Percentiles rank a stretch among this genome's conserved stretches.
These are phyloP conservation scores for Artomyces pyxidatus DNA, from an alignment of 768 basidiomycete genomes.

Conservation along the genomic window DNA sequence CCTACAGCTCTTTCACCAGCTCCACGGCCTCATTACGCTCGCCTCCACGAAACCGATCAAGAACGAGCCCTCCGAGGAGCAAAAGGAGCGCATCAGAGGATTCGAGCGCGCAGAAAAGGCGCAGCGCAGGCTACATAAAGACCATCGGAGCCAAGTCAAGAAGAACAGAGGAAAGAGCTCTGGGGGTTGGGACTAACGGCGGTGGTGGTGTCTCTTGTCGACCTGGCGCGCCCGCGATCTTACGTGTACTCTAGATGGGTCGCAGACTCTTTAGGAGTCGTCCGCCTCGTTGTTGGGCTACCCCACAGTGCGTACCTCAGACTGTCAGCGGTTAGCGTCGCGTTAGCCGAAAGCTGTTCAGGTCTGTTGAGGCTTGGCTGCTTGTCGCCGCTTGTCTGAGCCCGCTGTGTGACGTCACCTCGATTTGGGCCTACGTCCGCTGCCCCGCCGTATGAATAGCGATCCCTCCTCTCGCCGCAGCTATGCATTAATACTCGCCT, in stretches of 20 bases:
- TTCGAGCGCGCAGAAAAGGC: conserved; percentile 39
- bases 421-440: no score
- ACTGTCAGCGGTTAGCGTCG: no score
- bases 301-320: no score
- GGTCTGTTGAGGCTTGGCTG: no score
- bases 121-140: conserved; percentile 43
- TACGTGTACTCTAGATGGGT: no score
- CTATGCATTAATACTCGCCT: neutral
- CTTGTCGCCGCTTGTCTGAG: no score
- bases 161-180: conserved; percentile 19
- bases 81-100: conserved; percentile 44
- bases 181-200: conserved; percentile 16
- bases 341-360: no score
- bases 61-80: conserved; percentile 47
- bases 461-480: no score
- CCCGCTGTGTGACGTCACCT: neutral
- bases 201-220: neutral
- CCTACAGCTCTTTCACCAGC: conserved; percentile 26
- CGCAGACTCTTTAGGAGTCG: no score
- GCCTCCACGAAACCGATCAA: conserved; percentile 40
- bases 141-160: conserved; percentile 44
- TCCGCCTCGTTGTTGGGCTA: no score
- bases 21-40: conserved; percentile 42
- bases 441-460: neutral
- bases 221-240: neutral